These are phyloP conservation scores for Pseudopithomyces maydicus DNA, from an alignment of 2,329 filamentous ascomycete genomes.

Conservation along the genomic window DNA sequence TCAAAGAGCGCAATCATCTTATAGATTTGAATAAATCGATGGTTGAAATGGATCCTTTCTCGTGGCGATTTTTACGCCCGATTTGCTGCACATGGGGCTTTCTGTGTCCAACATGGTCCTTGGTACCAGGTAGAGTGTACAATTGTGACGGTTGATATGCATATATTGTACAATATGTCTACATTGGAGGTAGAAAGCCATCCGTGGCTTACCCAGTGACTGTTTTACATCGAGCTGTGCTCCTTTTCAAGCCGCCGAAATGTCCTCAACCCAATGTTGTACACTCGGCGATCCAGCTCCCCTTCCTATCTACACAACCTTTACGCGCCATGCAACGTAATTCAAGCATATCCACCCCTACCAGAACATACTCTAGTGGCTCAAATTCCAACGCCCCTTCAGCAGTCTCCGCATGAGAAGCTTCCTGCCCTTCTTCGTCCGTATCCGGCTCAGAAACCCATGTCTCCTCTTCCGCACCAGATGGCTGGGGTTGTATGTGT, in stretches of 20 bases:
- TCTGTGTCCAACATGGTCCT: too few relatives aligned
- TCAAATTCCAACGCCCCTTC: slow-evolving; percentile 55
- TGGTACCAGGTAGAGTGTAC: too few relatives aligned
- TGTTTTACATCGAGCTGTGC: slow-evolving; percentile 52
- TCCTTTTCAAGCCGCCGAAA: neutral
- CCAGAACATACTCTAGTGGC: slow-evolving; percentile 27
- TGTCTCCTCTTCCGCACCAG: slow-evolving; percentile 65
- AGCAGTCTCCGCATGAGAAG: slow-evolving; percentile 58
- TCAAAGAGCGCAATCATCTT: slow-evolving; percentile 8
- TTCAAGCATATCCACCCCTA: neutral
- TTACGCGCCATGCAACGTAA: neutral
- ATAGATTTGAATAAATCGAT: neutral
- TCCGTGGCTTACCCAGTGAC: slow-evolving; percentile 32
- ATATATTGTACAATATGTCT: slow-evolving; percentile 11
- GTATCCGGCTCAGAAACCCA: slow-evolving; percentile 62
- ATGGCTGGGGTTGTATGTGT: slow-evolving; percentile 65
- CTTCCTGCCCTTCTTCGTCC: slow-evolving; percentile 59
- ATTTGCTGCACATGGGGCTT: too few relatives aligned
- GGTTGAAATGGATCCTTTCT: neutral
- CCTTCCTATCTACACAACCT: neutral
- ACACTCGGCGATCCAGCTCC: neutral
- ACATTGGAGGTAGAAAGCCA: slow-evolving; percentile 39
- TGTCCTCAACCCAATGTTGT: neutral
- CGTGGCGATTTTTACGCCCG: neutral
- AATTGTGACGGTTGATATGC: neutral